Base-by-base conservation (phyloP, 192 early-diverging fungal species). In the Podila verticillata region DNA sequence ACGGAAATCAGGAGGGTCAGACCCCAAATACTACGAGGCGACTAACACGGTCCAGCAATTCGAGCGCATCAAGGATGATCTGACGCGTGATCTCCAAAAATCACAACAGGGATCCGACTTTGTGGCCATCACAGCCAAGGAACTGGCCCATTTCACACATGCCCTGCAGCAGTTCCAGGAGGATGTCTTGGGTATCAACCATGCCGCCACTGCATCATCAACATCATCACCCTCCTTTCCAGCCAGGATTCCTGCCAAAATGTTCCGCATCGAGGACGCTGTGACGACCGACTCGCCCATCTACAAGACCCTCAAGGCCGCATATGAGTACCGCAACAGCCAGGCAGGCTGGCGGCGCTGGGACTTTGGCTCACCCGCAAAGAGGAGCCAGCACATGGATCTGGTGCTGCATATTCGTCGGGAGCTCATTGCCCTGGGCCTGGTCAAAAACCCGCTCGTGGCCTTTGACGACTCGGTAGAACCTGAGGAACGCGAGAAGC, bases 121-220 rank as follows among this genome's bases (percentile, higher is more conserved):
- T 24, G 56, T 66, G 26, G 13, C 61, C 57, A 30, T 82, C 35
- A 73, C 78, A n/a, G 74, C 87, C 49, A 73, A 66, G 31, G 83
- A 86, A 19, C 79, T 88, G 22, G 81, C 87, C 10, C 48, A 68
- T 15, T 78, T 87, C n/a, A 56, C 73, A 8, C 72, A 83, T 47
- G 66, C 74, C 29, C 65, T 88, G 24, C 84, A 85, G 35, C 84
- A 87, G 35, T 87, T 87, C 49, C 87, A 88, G 69, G 82, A 88
- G 66, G 84, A 87, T 30, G 74, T 66, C 32, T 61, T 88, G 12
- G 87, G 87, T 10, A 54, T 78, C 57, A 62, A 59, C 59, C 68
- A 47, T 26, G 22, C 78, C 5, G 61, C 61, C 24, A 39, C 48
- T 6, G 22, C 17, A 24, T 54, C 51, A 54, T 26, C 51, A 24